Conservation (phyloP, 1,139 yeast genomes). For the Komagataea norvegica region DNA sequence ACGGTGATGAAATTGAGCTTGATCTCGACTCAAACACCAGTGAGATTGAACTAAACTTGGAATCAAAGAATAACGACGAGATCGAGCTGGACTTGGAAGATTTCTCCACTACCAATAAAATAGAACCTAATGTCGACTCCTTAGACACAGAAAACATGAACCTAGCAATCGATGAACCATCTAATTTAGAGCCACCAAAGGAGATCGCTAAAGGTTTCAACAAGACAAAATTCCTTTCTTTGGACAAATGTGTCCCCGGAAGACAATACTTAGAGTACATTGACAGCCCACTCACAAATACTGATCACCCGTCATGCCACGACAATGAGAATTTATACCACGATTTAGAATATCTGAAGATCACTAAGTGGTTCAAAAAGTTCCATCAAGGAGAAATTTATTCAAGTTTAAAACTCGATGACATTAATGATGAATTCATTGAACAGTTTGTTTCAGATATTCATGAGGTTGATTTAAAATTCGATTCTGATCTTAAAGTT, state of each 20-base stretch:
- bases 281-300: conserved; percentile 33
- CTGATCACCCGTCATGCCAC: conserved; percentile 28
- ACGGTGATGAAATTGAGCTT: conserved; percentile 19
- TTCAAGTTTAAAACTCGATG: conserved; percentile 12
- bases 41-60: conserved; percentile 19
- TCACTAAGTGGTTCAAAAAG: conserved; percentile 32
- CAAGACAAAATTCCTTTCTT: conserved; percentile 63
- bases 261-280: conserved; percentile 49
- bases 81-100: conserved; percentile 14
- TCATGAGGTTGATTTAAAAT: conserved; percentile 8
- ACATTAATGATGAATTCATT: conserved; percentile 10
- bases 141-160: too few relatives aligned
- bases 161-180: too few relatives aligned
- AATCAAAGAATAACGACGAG: conserved; percentile 18
- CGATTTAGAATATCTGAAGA: conserved; percentile 45
- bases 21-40: conserved; percentile 20
- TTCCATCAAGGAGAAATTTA: conserved; percentile 14
- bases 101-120: neutral
- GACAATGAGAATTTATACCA: conserved; percentile 31
- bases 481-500: conserved; percentile 9
- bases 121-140: neutral
- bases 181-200: conserved; percentile 2
- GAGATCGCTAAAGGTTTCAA: conserved; percentile 17
- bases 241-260: conserved; percentile 76
- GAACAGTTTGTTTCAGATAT: conserved; percentile 19